Evolutionary conservation across 192 early-diverging fungal genomes (phyloP).

Genomic region (Phlyctochytrium planicorne): DNA sequence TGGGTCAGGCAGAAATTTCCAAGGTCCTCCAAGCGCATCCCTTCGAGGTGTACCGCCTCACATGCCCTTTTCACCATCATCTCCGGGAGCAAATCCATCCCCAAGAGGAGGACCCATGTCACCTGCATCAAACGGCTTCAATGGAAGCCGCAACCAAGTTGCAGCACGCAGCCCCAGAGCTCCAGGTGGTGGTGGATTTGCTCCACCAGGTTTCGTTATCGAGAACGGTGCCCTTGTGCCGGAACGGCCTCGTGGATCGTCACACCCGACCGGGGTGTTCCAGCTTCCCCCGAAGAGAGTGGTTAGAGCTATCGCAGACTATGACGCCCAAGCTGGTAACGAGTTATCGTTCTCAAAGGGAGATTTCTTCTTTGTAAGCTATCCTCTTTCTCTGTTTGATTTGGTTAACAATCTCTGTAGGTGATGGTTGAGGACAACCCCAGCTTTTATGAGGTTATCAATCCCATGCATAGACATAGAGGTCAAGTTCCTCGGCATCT

Average conservation of each 20-base stretch:
- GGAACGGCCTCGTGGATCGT: conserved; percentile 17
- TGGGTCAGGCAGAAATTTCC: too few species aligned
- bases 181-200: too few species aligned
- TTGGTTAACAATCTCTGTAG: background rate
- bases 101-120: too few species aligned
- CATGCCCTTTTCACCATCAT: too few species aligned
- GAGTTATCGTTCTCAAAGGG: conserved; percentile 37
- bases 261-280: conserved; percentile 30
- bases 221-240: background rate
- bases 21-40: too few species aligned
- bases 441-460: background rate
- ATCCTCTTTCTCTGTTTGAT: background rate
- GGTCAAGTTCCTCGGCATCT: conserved; percentile 2
- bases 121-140: too few species aligned
- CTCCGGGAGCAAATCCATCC: too few species aligned
- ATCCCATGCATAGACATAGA: background rate
- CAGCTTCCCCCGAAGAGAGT: conserved; percentile 46
- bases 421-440: background rate
- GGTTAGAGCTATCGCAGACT: conserved; percentile 29
- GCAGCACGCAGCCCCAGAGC: too few species aligned
- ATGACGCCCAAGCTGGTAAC: conserved; percentile 22
- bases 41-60: too few species aligned
- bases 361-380: conserved; percentile 47
- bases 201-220: background rate
- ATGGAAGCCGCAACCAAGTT: too few species aligned